Conservation (phyloP, 116 monocot genomes). For the Cymodocea nodosa region DNA sequence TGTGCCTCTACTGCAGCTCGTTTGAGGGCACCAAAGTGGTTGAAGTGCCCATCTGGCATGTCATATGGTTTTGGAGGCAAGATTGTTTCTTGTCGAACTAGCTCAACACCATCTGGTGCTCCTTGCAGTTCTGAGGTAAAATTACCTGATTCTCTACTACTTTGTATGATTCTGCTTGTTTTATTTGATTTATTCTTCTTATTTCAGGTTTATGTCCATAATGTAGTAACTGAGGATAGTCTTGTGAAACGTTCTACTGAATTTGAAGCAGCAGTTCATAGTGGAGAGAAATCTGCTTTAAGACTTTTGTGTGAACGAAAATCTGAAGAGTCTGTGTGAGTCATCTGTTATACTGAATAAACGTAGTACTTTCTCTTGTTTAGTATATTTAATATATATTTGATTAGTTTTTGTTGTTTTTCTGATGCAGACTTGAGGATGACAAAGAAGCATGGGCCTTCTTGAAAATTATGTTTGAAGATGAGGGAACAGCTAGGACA, state of each 20-base stretch:
- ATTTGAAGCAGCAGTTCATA: conserved; percentile 71
- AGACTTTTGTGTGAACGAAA: conserved; percentile 79
- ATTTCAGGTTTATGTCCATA: conserved; percentile 72
- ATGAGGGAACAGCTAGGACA: conserved; percentile 85
- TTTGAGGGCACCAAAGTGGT: conserved; percentile 94
- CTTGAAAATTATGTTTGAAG: conserved; percentile 98
- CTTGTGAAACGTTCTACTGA: conserved; percentile 83
- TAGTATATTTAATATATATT: not conserved
- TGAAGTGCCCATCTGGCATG: conserved; percentile 69
- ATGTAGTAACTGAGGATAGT: conserved; percentile 77
- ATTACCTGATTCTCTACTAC: not conserved
- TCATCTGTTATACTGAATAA: not conserved
- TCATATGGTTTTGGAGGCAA: conserved; percentile 99
- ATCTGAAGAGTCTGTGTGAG: conserved; percentile 70
- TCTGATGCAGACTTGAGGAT: conserved; percentile 47
- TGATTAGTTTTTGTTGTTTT: conserved; percentile 5
- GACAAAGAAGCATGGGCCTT: conserved; percentile 94
- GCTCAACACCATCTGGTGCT: conserved; percentile 24
- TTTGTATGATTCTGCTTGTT: not conserved
- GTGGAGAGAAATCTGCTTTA: conserved; percentile 65
- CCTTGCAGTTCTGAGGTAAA: conserved; percentile 59
- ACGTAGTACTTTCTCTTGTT: not conserved
- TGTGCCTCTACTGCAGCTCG: conserved; percentile 21
- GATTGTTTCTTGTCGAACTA: conserved; percentile 62
- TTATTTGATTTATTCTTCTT: not conserved